Conservation (phyloP, 139 green algal species). For the Picochlorum sp. region DNA sequence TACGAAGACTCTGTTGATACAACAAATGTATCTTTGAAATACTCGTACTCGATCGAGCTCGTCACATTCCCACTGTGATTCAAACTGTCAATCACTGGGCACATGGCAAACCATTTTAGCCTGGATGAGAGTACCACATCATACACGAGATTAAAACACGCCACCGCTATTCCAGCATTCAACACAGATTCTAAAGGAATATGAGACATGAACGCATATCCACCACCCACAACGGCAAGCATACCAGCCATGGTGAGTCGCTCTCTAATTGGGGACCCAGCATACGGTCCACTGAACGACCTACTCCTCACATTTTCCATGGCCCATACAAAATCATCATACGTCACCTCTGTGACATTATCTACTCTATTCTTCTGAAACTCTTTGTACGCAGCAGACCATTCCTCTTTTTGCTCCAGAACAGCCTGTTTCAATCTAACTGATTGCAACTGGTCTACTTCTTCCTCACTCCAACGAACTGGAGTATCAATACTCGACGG, state of each 20-base stretch:
- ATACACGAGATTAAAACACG: conserved; percentile 52
- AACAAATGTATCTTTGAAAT: conserved; percentile 43
- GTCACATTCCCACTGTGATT: conserved; percentile 41
- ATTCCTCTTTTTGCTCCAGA: conserved; percentile 53
- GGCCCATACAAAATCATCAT: conserved; percentile 53
- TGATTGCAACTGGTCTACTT: conserved; percentile 61
- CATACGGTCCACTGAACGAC: conserved; percentile 74
- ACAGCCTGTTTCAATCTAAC: conserved; percentile 46
- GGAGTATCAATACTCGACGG: conserved; percentile 50
- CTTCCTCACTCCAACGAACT: conserved; percentile 47
- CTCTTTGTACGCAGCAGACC: conserved; percentile 41
- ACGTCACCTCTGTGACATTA: neutral
- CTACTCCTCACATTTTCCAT: conserved; percentile 66
- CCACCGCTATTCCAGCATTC: conserved; percentile 41
- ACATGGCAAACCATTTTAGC: conserved; percentile 44
- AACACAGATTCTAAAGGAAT: conserved; percentile 31
- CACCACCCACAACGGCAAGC: conserved; percentile 16
- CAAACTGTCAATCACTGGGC: conserved; percentile 43
- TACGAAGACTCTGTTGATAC: conserved; percentile 9
- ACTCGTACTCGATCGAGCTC: conserved; percentile 37
- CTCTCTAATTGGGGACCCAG: conserved; percentile 22
- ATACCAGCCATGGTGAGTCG: conserved; percentile 12
- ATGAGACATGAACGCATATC: conserved; percentile 12
- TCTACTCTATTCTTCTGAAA: conserved; percentile 9
- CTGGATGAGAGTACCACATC: conserved; percentile 35